Evolutionary conservation across 192 early-diverging fungal species (phyloP).

Genomic region (Linnemannia schmuckeri): DNA sequence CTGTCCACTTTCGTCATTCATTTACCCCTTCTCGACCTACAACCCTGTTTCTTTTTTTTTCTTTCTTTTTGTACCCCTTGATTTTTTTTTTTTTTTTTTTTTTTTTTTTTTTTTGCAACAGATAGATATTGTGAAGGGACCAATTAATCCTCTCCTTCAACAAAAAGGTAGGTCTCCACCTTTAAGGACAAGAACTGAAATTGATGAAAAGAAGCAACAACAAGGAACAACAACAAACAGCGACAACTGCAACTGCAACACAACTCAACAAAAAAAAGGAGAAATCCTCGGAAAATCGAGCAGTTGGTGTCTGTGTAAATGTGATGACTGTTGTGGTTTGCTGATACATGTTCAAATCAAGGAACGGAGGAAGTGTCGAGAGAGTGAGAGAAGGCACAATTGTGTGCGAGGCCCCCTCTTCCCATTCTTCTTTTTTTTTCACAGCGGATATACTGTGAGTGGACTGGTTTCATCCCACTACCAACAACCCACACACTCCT

Average conservation of each 20-base stretch:
- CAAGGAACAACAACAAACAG: neutral
- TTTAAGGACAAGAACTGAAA: neutral
- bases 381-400: neutral
- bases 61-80: neutral
- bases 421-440: neutral
- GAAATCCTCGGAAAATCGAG: neutral
- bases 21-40: neutral
- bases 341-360: neutral
- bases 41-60: neutral
- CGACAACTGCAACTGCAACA: too few relatives aligned
- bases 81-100: neutral
- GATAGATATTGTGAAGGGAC: neutral
- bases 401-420: neutral
- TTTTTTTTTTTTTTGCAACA: neutral
- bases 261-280: neutral
- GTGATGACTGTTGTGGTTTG: neutral
- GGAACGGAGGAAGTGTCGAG: neutral
- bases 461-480: conserved; percentile 4
- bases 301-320: neutral
- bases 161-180: neutral
- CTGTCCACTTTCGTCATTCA: neutral
- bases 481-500: neutral
- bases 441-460: neutral
- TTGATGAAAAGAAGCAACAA: neutral
- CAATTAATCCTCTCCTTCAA: neutral